Evolutionary conservation across 2,329 filamentous ascomycete genomes (phyloP).

Genomic region (Colletotrichum graminicola): DNA sequence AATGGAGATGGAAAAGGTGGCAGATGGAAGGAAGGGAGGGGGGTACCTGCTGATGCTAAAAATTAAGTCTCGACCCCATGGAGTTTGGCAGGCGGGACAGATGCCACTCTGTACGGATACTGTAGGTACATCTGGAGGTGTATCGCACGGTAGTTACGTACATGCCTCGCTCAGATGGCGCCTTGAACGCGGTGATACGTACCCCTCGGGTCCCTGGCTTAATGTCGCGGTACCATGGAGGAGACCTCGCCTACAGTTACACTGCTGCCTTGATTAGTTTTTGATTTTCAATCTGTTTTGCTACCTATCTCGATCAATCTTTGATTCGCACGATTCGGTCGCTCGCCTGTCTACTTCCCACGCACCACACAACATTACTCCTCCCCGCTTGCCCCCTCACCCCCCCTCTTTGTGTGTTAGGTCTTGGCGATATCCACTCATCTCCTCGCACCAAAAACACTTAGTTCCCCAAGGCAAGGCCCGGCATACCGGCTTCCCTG

Average conservation of each 20-base stretch:
- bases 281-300: neutral
- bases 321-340: neutral
- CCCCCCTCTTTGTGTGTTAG: neutral
- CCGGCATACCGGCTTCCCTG: conserved; percentile 37
- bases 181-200: conserved; percentile 5
- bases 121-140: neutral
- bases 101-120: neutral
- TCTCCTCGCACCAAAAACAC: neutral
- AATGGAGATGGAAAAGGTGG: neutral
- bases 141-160: neutral
- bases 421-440: conserved; percentile 26
- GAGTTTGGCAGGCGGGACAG: neutral
- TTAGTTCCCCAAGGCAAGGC: neutral
- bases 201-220: neutral
- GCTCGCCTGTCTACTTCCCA: neutral
- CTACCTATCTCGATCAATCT: neutral
- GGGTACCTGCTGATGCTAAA: conserved; percentile 24
- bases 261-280: neutral
- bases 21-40: neutral
- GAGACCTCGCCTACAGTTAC: neutral
- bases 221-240: no score
- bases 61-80: conserved; percentile 2
- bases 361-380: neutral
- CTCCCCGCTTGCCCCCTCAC: neutral
- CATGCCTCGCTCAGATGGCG: neutral